These are phyloP conservation scores for Stropharia rugosoannulata DNA, from an alignment of 768 basidiomycete genomes.

Conservation along the genomic window DNA sequence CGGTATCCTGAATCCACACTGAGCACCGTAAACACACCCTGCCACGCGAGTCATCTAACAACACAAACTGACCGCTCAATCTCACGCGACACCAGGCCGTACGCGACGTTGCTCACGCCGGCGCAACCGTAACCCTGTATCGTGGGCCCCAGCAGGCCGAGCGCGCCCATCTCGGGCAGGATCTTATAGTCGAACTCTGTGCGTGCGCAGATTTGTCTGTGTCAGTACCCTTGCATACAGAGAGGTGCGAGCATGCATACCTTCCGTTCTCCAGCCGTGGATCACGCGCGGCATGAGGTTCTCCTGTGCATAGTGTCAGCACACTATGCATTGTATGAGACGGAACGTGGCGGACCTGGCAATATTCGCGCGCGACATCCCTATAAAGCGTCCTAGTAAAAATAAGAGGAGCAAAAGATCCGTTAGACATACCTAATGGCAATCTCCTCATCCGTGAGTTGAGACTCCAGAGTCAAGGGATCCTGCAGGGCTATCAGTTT, in stretches of 20 bases:
- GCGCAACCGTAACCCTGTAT: constrained; percentile 95
- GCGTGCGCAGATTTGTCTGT: not conserved
- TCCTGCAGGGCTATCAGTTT: constrained; percentile 52
- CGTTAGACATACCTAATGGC: constrained; percentile 67
- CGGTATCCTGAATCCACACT: constrained; percentile 97
- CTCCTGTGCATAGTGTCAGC: constrained; percentile 47
- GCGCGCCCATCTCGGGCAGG: constrained; percentile 87
- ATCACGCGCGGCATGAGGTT: constrained; percentile 85
- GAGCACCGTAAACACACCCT: not conserved
- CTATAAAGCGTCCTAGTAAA: constrained; percentile 34
- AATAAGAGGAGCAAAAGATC: not conserved
- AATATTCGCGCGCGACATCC: constrained; percentile 77
- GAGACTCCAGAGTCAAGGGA: constrained; percentile 74
- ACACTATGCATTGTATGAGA: not conserved
- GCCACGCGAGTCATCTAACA: not conserved
- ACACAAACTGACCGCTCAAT: constrained; percentile 69
- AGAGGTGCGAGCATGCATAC: constrained; percentile 34
- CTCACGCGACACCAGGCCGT: constrained; percentile 91
- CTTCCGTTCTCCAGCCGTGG: constrained; percentile 85
- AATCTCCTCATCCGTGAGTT: constrained; percentile 87
- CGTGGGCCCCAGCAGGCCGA: constrained; percentile 90
- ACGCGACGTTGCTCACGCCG: constrained; percentile 87
- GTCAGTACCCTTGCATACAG: not conserved
- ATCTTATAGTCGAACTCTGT: constrained; percentile 76
- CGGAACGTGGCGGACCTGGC: constrained; percentile 52